Base-by-base conservation (phyloP, 139 green algal species). In the Marvania coccoides region DNA sequence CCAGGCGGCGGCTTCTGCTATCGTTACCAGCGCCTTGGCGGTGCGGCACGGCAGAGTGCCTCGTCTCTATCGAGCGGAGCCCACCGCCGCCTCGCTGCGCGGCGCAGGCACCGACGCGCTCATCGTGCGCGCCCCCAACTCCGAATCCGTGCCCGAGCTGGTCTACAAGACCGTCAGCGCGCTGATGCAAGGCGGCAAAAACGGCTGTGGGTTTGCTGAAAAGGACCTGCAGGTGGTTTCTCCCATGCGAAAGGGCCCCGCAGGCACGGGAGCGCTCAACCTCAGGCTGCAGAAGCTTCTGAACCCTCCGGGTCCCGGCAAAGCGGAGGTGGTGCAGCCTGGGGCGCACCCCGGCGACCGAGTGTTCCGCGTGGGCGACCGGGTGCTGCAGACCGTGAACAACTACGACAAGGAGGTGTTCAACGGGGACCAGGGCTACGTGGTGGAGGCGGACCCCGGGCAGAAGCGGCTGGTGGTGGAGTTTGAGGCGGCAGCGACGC, bases 381-480 rank as follows among this genome's bases (percentile, higher is more conserved):
- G 82, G 0, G 87, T 89, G 12, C 65, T 91, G n/a, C 87, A 95
- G 71, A 24, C 70, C 29, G 53, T 68, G 9, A 95, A 95, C 74
- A 75, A 92, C 71, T 85, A 87, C 15, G 77, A 87, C 15, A 74
- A 76, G 42, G 81, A 93, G 14, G 83, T 95, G 23, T 92, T 80
- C 74, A 95, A 95, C 63, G 88, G 88, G 2, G 88, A 95, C 66
- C 61, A 88, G 39, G 88, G 88, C 8, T 65, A 61, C 45, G 67
- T 93, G 34, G 47, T 28, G 4, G 19, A 33, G 12, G 77, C 87
- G n/a, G 30, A 79, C 14, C 29, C 63, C 23, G 23, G 8, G 3
- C 30, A 54, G 3, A 47, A 55, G 24, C 29, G 48, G 30, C 46
- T 80, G 30, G 39, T 33, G 5, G 76, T 83, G 29, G 19, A 55